Evolutionary conservation across 2,329 filamentous ascomycete species (phyloP), one percentile per base, ranked within the genome.

Genomic region (Rutstroemia sp.): DNA sequence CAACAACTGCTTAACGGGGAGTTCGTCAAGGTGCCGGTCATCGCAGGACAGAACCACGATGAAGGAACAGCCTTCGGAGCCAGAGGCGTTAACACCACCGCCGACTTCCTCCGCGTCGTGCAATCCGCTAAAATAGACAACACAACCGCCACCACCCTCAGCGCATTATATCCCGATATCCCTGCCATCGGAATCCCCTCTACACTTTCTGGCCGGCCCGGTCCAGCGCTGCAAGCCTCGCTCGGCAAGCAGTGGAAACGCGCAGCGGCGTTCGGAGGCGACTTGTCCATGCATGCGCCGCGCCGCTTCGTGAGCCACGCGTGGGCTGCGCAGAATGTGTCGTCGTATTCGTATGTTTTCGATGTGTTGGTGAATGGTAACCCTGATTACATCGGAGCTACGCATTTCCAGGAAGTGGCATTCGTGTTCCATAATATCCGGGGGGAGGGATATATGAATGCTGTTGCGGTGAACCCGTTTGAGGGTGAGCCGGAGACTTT

Each of bases 11-110:
- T 72, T 2, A 67, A 75, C 4, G 83, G 83, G 48, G 75, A 77
- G 19, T 87, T 87, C 60, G 79, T 86, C 52, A 75, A 80, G 51
- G 80, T 88, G 0, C 82, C 84, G 1, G 76, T 87, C 45, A 74
- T 89, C 6, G 72, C 77, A 39, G 85, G 86, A 4, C 77, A 77
- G 39, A 88, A 87, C 67, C 78, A 78, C 1, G 85, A 88, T 61
- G 86, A 89, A 66, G 86, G 83, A 2, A 77, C 77, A 0, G 71
- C 73, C 0, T 86, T 85, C 63, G 77, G 73, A 0, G 74, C 75
- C 9, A 66, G 58, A 5, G 78, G 76, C 9, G 76, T 86, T 58
- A 78, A 84, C 64, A 81, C 76, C 0, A 77, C 76, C 1, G 73
- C 71, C 4, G 73, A 83, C 50, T 80, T 84, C 49, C 16, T 54